Evolutionary conservation across 2,329 filamentous ascomycete genomes (phyloP), one percentile per base, ranked within the genome.

Genomic region (Mollisia scopiformis): DNA sequence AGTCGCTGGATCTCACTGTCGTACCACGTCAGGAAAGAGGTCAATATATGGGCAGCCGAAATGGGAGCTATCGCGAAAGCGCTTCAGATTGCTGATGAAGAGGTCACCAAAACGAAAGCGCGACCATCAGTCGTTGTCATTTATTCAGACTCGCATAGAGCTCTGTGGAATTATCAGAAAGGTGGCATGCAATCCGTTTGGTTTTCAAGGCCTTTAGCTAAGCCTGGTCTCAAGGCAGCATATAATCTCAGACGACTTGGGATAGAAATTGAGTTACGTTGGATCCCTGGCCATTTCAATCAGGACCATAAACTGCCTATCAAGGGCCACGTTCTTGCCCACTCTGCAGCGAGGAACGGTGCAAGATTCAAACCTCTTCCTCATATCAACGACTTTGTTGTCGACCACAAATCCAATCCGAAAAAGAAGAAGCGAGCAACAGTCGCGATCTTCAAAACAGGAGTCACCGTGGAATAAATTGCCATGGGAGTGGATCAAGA

Each of bases 51-150:
- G 53, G 27, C 23, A 16, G 53, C 53, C 16, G 39, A 55, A 33
- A 55, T 55, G 31, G 53, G 39, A 33, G 53, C 53, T 28, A 47
- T 55, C 23, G 25, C 39, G 1, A 31, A 55, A n/a, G 53, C 39
- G 25, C 25, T 55, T 21, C 23, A 47, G 19, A 47, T 55, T 33
- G 53, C 53, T 19, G 37, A 30, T n/a, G 39, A 55, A 47, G 53
- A 47, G 28, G n/a, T 47, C 28, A 11, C n/a, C 14, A 46, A 25
- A 21, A 46, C n/a, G 8, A 31, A 46, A 16, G 28, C 39, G n/a
- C 21, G 31, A 55, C 37, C 27, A n/a, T 46, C 39, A n/a, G 16
- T 11, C n/a, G 37, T 55, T 25, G 39, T 47, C 31, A 16, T 55
- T n/a, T 47, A 55, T 21, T 46, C 39, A 2, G 53, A 46, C 27